Percentiles rank a stretch among this genome's conserved stretches.
Evolutionary conservation across 805 yeast genomes (phyloP).

Genomic region (Candida stauntonica): DNA sequence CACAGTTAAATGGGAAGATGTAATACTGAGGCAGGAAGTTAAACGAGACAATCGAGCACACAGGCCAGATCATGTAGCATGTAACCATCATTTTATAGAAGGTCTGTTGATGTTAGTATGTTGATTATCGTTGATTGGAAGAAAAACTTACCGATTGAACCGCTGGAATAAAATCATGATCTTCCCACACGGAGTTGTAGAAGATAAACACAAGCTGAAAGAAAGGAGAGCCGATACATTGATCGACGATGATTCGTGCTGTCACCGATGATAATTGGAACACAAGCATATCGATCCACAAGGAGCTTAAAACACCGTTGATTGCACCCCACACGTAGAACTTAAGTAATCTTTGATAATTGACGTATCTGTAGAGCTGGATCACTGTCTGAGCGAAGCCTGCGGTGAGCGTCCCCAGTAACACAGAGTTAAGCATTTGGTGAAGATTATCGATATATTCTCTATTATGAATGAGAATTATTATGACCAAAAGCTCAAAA

Average conservation of each 20-base stretch:
- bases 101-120: slow-evolving; percentile 16
- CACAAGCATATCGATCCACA: slow-evolving; percentile 51
- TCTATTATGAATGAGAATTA: slow-evolving; percentile 18
- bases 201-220: slow-evolving; percentile 50
- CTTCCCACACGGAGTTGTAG: slow-evolving; percentile 53
- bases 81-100: slow-evolving; percentile 46
- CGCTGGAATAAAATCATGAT: slow-evolving; percentile 31
- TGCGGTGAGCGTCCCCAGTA: slow-evolving; percentile 23
- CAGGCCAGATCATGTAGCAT: slow-evolving; percentile 57
- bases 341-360: slow-evolving; percentile 30
- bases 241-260: slow-evolving; percentile 47
- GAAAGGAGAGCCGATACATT: slow-evolving; percentile 47
- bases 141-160: slow-evolving; percentile 27
- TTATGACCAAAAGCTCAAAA: slow-evolving; percentile 7
- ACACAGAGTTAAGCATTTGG: slow-evolving; percentile 23
- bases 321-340: slow-evolving; percentile 57
- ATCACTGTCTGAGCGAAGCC: slow-evolving; percentile 23
- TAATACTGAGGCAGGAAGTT: slow-evolving; percentile 42
- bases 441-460: slow-evolving; percentile 23
- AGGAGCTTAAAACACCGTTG: slow-evolving; percentile 49
- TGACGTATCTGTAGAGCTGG: slow-evolving; percentile 21
- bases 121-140: not conserved
- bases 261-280: slow-evolving; percentile 32
- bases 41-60: slow-evolving; percentile 48
- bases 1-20: slow-evolving; percentile 56